These are phyloP conservation scores for Austroboletus novae-zelandiae DNA, from an alignment of 1,284 basidiomycete species.

Conservation along the genomic window DNA sequence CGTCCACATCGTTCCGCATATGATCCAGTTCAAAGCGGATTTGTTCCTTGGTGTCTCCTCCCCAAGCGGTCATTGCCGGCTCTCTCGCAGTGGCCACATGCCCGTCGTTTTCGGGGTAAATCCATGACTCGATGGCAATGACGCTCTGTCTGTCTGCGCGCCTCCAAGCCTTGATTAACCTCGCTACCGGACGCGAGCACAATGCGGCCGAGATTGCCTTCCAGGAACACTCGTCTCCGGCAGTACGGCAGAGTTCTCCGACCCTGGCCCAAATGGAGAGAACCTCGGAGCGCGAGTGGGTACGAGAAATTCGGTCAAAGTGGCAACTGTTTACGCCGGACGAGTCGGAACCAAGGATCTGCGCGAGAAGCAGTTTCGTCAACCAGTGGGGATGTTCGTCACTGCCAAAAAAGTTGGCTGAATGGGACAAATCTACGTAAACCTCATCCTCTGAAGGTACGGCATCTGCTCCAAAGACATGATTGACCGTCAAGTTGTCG, in stretches of 20 bases:
- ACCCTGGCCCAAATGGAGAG: slow-evolving; percentile 69
- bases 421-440: slow-evolving; percentile 13
- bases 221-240: slow-evolving; percentile 77
- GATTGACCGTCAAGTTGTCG: slow-evolving; percentile 48
- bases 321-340: slow-evolving; percentile 26
- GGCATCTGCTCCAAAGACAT: slow-evolving; percentile 37
- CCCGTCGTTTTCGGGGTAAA: slow-evolving; percentile 42
- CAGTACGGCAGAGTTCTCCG: slow-evolving; percentile 63
- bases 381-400: slow-evolving; percentile 76
- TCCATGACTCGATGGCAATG: slow-evolving; percentile 64
- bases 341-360: slow-evolving; percentile 61
- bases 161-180: slow-evolving; percentile 76
- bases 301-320: slow-evolving; percentile 53
- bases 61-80: slow-evolving; percentile 63
- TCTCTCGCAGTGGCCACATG: slow-evolving; percentile 36
- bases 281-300: slow-evolving; percentile 67
- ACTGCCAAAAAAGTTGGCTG: slow-evolving; percentile 56
- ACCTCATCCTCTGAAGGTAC: slow-evolving; percentile 11
- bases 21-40: slow-evolving; percentile 36
- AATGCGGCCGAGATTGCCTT: slow-evolving; percentile 64
- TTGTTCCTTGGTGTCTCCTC: slow-evolving; percentile 48
- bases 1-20: slow-evolving; percentile 41
- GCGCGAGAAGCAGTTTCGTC: slow-evolving; percentile 65
- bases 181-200: slow-evolving; percentile 67
- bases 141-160: slow-evolving; percentile 59